A percentile compares a stretch with the other conserved stretches of the same genome.
These are phyloP conservation scores for Candida andamanensis DNA, from an alignment of 805 yeast genomes.

Conservation along the genomic window DNA sequence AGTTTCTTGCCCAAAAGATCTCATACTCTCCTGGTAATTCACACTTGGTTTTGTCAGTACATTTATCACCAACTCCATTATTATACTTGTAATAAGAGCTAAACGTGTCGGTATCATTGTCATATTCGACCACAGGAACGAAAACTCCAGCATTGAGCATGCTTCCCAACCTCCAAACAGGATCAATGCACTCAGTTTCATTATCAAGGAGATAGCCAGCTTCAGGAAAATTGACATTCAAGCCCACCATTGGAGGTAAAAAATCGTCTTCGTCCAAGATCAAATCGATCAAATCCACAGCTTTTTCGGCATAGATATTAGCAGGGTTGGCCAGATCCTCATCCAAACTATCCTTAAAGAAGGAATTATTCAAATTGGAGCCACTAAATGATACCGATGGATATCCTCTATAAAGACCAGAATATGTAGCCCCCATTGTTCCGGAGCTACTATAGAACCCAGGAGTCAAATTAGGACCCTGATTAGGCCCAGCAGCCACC, in stretches of 20 bases:
- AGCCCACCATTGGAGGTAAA: slow-evolving; percentile 39
- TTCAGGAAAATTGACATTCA: slow-evolving; percentile 46
- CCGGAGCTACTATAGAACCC: slow-evolving; percentile 42
- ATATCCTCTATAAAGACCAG: slow-evolving; percentile 42
- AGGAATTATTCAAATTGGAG: slow-evolving; percentile 40
- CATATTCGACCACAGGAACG: slow-evolving; percentile 30
- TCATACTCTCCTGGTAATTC: slow-evolving; percentile 38
- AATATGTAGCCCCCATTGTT: slow-evolving; percentile 47
- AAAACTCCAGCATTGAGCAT: slow-evolving; percentile 38
- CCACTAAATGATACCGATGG: slow-evolving; percentile 51
- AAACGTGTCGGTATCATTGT: slow-evolving; percentile 32
- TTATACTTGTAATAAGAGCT: slow-evolving; percentile 9
- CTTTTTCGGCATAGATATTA: slow-evolving; percentile 40
- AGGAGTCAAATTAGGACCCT: slow-evolving; percentile 45
- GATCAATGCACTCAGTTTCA: slow-evolving; percentile 37
- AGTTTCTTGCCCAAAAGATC: slow-evolving; percentile 25
- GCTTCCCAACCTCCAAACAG: slow-evolving; percentile 42
- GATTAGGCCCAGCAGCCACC: slow-evolving; percentile 48
- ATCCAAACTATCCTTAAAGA: slow-evolving; percentile 38
- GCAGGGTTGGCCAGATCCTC: slow-evolving; percentile 35
- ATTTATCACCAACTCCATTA: slow-evolving; percentile 17
- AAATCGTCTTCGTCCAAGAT: slow-evolving; percentile 29
- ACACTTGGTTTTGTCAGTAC: slow-evolving; percentile 36
- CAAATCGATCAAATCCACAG: slow-evolving; percentile 35
- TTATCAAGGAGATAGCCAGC: slow-evolving; percentile 33